Percentiles rank a stretch among this genome's conserved stretches.
Conservation (phyloP, 129 eudicot species). For the Chrysanthemum lavandulifolium region DNA sequence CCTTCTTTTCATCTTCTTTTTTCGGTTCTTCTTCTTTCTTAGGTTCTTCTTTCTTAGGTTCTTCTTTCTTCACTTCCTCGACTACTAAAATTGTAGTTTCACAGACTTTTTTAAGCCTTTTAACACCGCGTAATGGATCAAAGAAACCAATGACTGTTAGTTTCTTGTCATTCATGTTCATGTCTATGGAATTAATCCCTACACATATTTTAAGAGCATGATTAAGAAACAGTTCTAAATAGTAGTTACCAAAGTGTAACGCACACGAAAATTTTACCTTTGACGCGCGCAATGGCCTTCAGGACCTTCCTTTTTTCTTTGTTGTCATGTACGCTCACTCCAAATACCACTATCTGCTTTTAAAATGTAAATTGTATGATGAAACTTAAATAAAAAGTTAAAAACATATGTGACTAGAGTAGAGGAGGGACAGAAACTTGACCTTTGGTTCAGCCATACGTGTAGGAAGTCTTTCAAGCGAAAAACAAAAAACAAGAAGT, state of each 20-base stretch:
- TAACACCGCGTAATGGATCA: conserved; percentile 24
- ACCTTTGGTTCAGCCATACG: conserved; percentile 2
- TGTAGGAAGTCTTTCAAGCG: background rate
- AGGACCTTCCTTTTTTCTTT: conserved; percentile 26
- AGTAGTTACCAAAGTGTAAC: background rate
- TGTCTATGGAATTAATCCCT: conserved; percentile 28
- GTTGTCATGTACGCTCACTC: conserved; percentile 21
- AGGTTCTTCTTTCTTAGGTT: conserved; percentile 17
- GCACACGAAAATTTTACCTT: background rate
- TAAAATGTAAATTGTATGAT: background rate
- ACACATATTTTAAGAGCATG: background rate
- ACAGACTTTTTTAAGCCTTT: conserved; percentile 25
- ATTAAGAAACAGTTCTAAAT: background rate
- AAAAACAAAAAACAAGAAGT: background rate
- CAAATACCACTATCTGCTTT: conserved; percentile 22
- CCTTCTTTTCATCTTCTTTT: conserved; percentile 9
- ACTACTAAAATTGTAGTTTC: conserved; percentile 13
- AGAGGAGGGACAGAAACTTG: background rate
- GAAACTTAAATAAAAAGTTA: background rate
- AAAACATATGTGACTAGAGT: background rate
- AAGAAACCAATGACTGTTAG: conserved; percentile 36
- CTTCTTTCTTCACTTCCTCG: conserved; percentile 26
- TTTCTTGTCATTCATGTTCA: conserved; percentile 29
- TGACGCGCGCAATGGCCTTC: conserved; percentile 29
- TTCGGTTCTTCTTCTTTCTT: conserved; percentile 16